Evolutionary conservation across 108 stramenopile species (phyloP).

Genomic region (Cyclotella sp.): DNA sequence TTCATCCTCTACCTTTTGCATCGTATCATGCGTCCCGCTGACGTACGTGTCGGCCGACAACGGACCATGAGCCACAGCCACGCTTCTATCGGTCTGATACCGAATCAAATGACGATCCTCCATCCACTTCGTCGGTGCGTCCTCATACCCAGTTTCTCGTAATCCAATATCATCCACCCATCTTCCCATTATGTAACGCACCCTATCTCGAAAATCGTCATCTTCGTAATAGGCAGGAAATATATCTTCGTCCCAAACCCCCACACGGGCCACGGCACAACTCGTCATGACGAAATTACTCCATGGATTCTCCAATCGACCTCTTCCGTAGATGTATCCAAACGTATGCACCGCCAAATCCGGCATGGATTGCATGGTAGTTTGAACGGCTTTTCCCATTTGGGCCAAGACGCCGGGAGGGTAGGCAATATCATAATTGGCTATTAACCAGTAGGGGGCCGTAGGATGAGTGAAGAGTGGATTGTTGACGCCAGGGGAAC

Average conservation of each 20-base stretch:
- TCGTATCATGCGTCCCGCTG: conserved; percentile 46
- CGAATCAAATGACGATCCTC: conserved; percentile 46
- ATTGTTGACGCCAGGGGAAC: conserved; percentile 48
- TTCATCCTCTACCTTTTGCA: conserved; percentile 39
- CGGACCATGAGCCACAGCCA: conserved; percentile 51
- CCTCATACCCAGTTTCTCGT: conserved; percentile 55
- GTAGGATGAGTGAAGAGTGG: conserved; percentile 43
- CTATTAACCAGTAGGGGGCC: conserved; percentile 47
- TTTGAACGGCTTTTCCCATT: conserved; percentile 38
- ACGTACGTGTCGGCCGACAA: conserved; percentile 37
- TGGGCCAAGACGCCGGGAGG: conserved; percentile 29
- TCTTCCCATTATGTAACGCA: conserved; percentile 44
- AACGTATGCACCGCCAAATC: conserved; percentile 46
- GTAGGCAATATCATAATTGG: conserved; percentile 55
- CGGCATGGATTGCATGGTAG: not conserved
- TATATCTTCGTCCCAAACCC: conserved; percentile 52
- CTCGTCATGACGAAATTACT: conserved; percentile 54
- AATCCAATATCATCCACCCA: conserved; percentile 41
- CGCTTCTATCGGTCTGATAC: conserved; percentile 47
- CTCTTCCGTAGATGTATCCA: conserved; percentile 52
- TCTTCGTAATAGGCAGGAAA: conserved; percentile 57
- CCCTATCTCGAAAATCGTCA: conserved; percentile 49
- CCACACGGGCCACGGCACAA: conserved; percentile 43
- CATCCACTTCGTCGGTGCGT: conserved; percentile 36
- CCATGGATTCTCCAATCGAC: conserved; percentile 51